A percentile compares a stretch with the other conserved stretches of the same genome.
Conservation (phyloP, 2,329 filamentous ascomycete species). For the Paramyrothecium roridum region DNA sequence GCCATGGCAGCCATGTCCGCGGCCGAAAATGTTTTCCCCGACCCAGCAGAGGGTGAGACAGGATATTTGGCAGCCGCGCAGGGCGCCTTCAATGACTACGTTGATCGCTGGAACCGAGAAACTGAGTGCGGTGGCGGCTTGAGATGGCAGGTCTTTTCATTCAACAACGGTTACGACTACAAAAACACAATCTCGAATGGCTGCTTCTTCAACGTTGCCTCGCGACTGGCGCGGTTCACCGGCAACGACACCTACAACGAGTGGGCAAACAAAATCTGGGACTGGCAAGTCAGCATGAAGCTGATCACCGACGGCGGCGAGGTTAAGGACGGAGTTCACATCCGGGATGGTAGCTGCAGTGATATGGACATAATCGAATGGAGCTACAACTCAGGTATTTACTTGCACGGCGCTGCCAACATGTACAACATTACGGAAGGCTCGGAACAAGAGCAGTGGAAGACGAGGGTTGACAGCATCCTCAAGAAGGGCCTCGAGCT, state of each 20-base stretch:
- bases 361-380: constrained; percentile 58
- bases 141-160: constrained; percentile 81
- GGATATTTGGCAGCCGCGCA: constrained; percentile 76
- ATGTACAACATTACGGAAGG: constrained; percentile 59
- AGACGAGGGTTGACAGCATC: constrained; percentile 56
- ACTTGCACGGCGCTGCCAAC: constrained; percentile 58
- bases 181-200: constrained; percentile 69
- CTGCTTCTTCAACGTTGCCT: constrained; percentile 66
- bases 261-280: constrained; percentile 70
- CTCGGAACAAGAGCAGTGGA: constrained; percentile 40
- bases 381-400: constrained; percentile 68
- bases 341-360: constrained; percentile 40
- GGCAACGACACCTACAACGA: constrained; percentile 74
- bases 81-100: constrained; percentile 78
- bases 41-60: constrained; percentile 59
- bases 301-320: constrained; percentile 54
- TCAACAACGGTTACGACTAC: constrained; percentile 69
- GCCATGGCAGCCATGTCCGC: constrained; percentile 78
- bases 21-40: constrained; percentile 71
- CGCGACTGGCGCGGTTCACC: constrained; percentile 74
- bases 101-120: constrained; percentile 62
- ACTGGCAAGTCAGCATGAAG: constrained; percentile 55
- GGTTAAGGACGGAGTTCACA: constrained; percentile 48
- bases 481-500: constrained; percentile 44
- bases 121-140: constrained; percentile 66